Evolutionary conservation across 2,329 filamentous ascomycete species (phyloP).

Genomic region (Neonectria ditissima): DNA sequence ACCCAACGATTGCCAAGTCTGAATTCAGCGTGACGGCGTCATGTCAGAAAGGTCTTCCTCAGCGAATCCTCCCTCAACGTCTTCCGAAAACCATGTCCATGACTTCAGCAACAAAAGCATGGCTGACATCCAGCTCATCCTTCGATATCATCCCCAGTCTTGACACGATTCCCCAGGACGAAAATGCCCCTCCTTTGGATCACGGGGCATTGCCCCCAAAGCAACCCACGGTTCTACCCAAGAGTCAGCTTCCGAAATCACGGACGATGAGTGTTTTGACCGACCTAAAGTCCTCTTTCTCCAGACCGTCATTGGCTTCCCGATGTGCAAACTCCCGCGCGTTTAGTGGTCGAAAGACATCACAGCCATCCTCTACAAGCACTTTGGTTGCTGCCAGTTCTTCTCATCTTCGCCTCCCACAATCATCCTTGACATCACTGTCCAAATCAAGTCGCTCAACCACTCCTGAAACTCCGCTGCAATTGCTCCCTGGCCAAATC

Average conservation of each 20-base stretch:
- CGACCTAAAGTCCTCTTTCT: conserved; percentile 59
- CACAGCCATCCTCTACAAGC: conserved; percentile 37
- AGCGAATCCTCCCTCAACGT: conserved; percentile 26
- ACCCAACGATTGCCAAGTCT: conserved; percentile 48
- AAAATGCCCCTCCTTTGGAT: conserved; percentile 42
- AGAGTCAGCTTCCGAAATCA: conserved; percentile 56
- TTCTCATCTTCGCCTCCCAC: conserved; percentile 37
- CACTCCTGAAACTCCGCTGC: conserved; percentile 29
- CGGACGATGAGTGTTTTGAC: conserved; percentile 59
- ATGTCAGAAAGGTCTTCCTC: conserved; percentile 29
- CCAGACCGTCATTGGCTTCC: conserved; percentile 47
- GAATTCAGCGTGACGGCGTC: conserved; percentile 41
- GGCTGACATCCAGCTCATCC: conserved; percentile 29
- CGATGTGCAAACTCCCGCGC: conserved; percentile 31
- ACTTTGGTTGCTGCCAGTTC: conserved; percentile 31
- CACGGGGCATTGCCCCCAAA: conserved; percentile 9
- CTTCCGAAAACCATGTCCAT: conserved; percentile 33
- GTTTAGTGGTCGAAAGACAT: conserved; percentile 29
- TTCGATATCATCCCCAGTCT: conserved; percentile 26
- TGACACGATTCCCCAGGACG: conserved; percentile 38
- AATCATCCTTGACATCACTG: conserved; percentile 33
- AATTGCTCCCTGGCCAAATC: conserved; percentile 49
- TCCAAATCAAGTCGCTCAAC: conserved; percentile 33
- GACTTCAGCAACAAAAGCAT: conserved; percentile 24
- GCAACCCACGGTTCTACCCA: conserved; percentile 7